Evolutionary conservation across 1,284 basidiomycete genomes (phyloP), one percentile per base, ranked within the genome.

Genomic region (Xanthoconium separans): DNA sequence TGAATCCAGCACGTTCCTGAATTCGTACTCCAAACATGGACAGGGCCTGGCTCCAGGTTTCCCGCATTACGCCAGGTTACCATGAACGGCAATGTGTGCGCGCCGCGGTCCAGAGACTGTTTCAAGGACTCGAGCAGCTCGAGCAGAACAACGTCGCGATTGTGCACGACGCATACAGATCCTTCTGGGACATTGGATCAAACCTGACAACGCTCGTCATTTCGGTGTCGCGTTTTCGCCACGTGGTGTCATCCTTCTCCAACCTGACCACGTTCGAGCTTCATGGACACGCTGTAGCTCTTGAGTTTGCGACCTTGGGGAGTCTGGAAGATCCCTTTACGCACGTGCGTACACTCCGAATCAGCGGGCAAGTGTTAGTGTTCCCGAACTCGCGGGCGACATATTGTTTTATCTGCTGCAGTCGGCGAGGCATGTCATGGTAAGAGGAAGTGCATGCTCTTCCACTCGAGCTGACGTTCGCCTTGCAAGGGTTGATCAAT

Each of bases 121-220:
- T 66, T 63, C 54, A 64, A 1, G 12, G 0, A 10, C 46, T 63
- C 10, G 52, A 62, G 33, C 52, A 40, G 3, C 55, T 62, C 18
- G 55, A 65, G 44, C 34, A 65, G 18, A 50, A 24, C 42, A 65
- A 65, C 48, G 45, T 64, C 36, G 54, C 50, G 27, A 48, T 65
- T 18, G 46, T 56, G 15, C 39, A 47, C 33, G 9, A 61, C 22
- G 27, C 33, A 12, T 31, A 37, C 31, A 50, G 37, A 27, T 50
- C 61, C 6, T 39, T 47, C 2, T 64, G 52, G 56, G 64, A 50
- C 16, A 39, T 33, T 2, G 47, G 61, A 6, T 20, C 45, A 31
- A 64, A 54, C 37, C 34, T 63, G 33, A 65, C 61, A 11, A 63
- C 56, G 24, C 61, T 63, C 18, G 64, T 65, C n/a, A 47, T 64